Base-by-base conservation (phyloP, 2,329 filamentous ascomycete species). In the Botrytis hyacinthi region DNA sequence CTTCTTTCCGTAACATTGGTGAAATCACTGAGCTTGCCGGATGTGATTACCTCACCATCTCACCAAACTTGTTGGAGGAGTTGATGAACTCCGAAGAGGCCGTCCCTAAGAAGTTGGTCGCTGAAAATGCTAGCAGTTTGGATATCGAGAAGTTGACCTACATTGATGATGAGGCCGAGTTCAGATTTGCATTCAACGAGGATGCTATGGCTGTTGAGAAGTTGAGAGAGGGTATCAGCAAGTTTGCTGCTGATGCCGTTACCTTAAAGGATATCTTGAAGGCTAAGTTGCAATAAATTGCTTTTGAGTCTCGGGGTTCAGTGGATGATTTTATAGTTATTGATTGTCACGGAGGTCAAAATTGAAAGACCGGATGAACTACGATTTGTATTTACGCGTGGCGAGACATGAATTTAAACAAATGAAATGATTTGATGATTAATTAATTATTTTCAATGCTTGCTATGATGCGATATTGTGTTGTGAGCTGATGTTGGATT, bases 171-270 rank as follows among this genome's bases (percentile, higher is more conserved):
- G 96, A 99, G 90, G 81, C 94, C 71, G 82, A 85, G 68, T 99
- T 98, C 95, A 94, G 96, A 84, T 99, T 98, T 88, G 93, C 95
- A 86, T 97, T 99, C 91, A 99, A 99, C 89, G 96, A 99, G 89
- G 94, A 99, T 82, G 92, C 95, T 84, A 99, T 99, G 96, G 96
- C 93, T 77, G 94, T 97, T 78, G 95, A 98, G 92, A 99, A 99
- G 92, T 91, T 99, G 80, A 93, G 95, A 76, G 96, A 99, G 87
- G 96, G 96, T 86, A 99, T 99, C 88, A 97, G 93, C 89, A 98
- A 98, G 88, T 99, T 99, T 82, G 95, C 96, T 74, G 96, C 96
- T 79, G 96, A 99, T 82, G 95, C 96, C 79, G 86, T 95, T 78
- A 97, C 94, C 75, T 91, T 99, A 80, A 98, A 98, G 92, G 89